phyloP scores from a whole-genome alignment of 2,329 filamentous ascomycete species.

The Colletotrichum falcatum region DNA sequence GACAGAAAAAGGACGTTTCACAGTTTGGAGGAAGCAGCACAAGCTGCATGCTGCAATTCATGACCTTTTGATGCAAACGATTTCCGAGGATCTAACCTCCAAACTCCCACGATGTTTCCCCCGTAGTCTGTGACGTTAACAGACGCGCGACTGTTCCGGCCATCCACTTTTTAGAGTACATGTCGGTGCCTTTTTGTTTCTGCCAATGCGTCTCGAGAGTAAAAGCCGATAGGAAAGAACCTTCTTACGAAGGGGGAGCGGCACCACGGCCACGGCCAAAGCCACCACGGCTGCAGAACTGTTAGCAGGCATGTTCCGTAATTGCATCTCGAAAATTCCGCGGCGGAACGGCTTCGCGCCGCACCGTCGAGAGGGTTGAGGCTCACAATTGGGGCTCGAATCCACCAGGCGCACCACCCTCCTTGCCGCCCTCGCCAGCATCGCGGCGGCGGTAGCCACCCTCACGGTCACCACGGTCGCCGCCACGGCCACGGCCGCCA shows the following conservation, averaged over 20 bases:
- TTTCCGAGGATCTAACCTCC: conserved; percentile 62
- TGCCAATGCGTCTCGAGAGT: conserved; percentile 58
- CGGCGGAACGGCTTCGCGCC: neutral
- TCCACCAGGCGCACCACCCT: conserved; percentile 89
- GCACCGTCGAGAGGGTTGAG: conserved; percentile 29
- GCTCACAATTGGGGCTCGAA: conserved; percentile 91
- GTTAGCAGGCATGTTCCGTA: conserved; percentile 50
- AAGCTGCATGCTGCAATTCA: conserved; percentile 42
- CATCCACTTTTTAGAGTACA: conserved; percentile 62
- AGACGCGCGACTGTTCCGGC: conserved; percentile 55
- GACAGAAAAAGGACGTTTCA: conserved; percentile 32
- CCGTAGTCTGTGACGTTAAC: conserved; percentile 56
- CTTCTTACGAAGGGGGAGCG: conserved; percentile 74
- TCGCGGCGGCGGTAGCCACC: conserved; percentile 95
- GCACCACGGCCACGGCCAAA: conserved; percentile 89
- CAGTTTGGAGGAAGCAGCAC: conserved; percentile 40
- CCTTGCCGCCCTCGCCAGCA: conserved; percentile 86
- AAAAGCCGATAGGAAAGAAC: conserved; percentile 55
- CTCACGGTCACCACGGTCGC: conserved; percentile 82
- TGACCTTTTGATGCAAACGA: conserved; percentile 58
- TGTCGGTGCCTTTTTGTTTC: conserved; percentile 55
- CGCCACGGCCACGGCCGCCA: conserved; percentile 81
- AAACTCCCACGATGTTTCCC: conserved; percentile 59
- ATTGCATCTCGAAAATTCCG: neutral
- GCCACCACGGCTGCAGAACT: conserved; percentile 77